Evolutionary conservation across 805 yeast genomes (phyloP), one percentile per base, ranked within the genome.

Genomic region (Lipomyces orientalis): DNA sequence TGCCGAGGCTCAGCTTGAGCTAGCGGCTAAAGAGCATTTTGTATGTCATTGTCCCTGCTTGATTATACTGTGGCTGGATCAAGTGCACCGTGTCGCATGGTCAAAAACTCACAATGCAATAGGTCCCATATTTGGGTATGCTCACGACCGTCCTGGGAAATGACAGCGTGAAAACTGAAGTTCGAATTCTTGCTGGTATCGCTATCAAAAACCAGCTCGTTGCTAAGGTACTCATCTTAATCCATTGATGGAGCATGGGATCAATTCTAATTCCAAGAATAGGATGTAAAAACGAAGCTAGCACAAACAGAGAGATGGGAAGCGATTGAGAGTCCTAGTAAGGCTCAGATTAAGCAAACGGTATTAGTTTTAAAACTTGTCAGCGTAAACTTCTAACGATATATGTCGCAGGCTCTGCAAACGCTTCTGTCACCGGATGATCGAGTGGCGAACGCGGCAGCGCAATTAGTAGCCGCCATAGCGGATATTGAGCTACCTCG

Each of bases 401-500:
- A 16, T 33, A n/a, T n/a, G 10, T n/a, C 22, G 12, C n/a, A 69
- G 73, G 84, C 92, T 0, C 78, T 94, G 60, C 79, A 80, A 56
- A 86, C 93, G 2, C 85, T 95, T 64, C 77, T 88, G 64, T 83
- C 90, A 19, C 77, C 81, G n/a, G 86, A 87, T 74, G 90, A 86
- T 71, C 86, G 91, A 75, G 97, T 94, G 64, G 95, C 97, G 39
- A 87, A 88, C 66, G 85, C 97, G 35, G 89, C 94, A 33, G 97
- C 99, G 31, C 98, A 94, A 81, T 83, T 94, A 72, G 94, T 95
- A 61, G 97, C 98, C 43, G 97, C 98, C 10, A 91, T 95, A 74
- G 99, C 98, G n/a, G 94, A 89, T 71, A 91, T 94, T 65, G 99
- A 95, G 78, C 83, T 95, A 71, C 98, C 98, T 58, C 82, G 89